These are phyloP conservation scores for Verticillium tricorpus DNA, from an alignment of 2,329 filamentous ascomycete genomes.

Conservation along the genomic window DNA sequence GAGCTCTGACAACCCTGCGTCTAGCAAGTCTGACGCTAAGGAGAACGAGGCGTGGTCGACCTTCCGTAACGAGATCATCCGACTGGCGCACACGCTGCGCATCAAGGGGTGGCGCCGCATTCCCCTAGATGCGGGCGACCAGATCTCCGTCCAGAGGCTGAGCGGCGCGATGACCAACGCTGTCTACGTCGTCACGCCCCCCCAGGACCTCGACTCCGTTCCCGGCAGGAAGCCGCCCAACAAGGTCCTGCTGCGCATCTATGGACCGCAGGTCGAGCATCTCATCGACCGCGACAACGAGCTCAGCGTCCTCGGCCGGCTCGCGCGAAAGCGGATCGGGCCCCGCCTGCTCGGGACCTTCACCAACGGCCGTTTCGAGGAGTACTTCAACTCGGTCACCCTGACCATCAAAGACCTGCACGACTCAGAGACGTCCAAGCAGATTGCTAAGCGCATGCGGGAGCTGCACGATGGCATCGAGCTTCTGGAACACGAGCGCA, in stretches of 20 bases:
- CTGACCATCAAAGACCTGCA: slow-evolving; percentile 74
- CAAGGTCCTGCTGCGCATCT: slow-evolving; percentile 85
- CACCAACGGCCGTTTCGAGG: slow-evolving; percentile 89
- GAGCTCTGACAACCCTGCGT: slow-evolving; percentile 33
- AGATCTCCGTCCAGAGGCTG: slow-evolving; percentile 67
- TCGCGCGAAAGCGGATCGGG: slow-evolving; percentile 89
- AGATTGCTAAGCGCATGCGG: slow-evolving; percentile 96
- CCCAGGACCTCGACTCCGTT: slow-evolving; percentile 49
- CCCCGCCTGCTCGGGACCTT: slow-evolving; percentile 89
- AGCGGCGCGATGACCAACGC: slow-evolving; percentile 95
- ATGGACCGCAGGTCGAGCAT: slow-evolving; percentile 92
- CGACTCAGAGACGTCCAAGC: slow-evolving; percentile 75
- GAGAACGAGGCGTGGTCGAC: slow-evolving; percentile 73
- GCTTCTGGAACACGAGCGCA: slow-evolving; percentile 70
- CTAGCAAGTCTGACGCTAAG: slow-evolving; percentile 50
- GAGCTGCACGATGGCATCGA: slow-evolving; percentile 94
- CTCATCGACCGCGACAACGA: slow-evolving; percentile 92
- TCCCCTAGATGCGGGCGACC: slow-evolving; percentile 63
- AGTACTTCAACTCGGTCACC: slow-evolving; percentile 82
- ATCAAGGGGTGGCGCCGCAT: slow-evolving; percentile 91
- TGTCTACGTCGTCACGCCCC: slow-evolving; percentile 89
- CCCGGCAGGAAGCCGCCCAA: slow-evolving; percentile 41
- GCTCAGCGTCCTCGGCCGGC: slow-evolving; percentile 75
- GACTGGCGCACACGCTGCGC: slow-evolving; percentile 80
- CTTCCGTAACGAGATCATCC: slow-evolving; percentile 91